These are phyloP conservation scores for Dipodascopsis tothii DNA, from an alignment of 805 yeast species.

Conservation along the genomic window DNA sequence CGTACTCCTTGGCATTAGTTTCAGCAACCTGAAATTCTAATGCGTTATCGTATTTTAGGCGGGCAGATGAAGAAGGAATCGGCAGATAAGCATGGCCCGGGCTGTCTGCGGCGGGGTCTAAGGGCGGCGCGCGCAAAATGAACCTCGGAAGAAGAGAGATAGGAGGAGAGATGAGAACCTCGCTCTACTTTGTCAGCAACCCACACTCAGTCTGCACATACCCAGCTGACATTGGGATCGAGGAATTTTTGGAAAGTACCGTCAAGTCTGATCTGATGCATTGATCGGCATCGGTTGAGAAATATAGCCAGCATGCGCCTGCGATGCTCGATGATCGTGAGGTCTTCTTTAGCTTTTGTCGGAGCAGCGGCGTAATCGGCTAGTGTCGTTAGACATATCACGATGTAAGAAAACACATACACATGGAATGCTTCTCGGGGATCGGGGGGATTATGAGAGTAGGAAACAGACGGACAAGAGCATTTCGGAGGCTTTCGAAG, in stretches of 20 bases:
- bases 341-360: constrained; percentile 40
- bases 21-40: constrained; percentile 39
- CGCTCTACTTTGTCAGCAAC: constrained; percentile 33
- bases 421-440: constrained; percentile 71
- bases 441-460: constrained; percentile 85
- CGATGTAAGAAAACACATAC: constrained; percentile 13
- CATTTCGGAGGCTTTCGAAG: constrained; percentile 72
- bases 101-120: constrained; percentile 49
- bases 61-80: constrained; percentile 43
- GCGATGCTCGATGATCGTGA: constrained; percentile 50
- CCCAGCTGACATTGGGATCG: constrained; percentile 79
- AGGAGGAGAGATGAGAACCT: constrained; percentile 55
- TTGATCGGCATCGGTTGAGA: constrained; percentile 62
- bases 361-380: constrained; percentile 41
- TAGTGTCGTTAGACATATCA: constrained; percentile 1
- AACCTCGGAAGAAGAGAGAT: constrained; percentile 47
- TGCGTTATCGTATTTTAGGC: constrained; percentile 34
- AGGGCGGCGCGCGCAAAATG: constrained; percentile 53
- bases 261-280: constrained; percentile 49
- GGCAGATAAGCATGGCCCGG: constrained; percentile 59
- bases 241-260: constrained; percentile 67
- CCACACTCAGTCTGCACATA: constrained; percentile 1
- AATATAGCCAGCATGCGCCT: constrained; percentile 70
- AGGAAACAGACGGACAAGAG: constrained; percentile 67
- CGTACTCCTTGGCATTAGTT: constrained; percentile 40